phyloP scores from a whole-genome alignment of 2,329 filamentous ascomycete species.

The Gnomoniopsis sp. region DNA sequence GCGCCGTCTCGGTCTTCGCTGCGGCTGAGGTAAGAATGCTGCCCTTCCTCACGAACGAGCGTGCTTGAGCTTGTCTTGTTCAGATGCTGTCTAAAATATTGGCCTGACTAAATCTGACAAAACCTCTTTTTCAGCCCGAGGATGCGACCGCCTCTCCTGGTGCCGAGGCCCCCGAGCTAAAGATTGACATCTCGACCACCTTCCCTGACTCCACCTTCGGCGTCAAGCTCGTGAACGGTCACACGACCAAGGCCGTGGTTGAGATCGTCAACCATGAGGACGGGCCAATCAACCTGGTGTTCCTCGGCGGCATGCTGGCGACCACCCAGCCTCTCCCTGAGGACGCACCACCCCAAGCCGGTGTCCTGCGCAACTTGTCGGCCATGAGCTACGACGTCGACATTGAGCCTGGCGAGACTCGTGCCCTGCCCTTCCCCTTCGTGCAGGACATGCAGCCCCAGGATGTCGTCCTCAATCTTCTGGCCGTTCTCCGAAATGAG shows the following conservation, averaged over 20 bases:
- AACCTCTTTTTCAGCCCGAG: slow-evolving; percentile 18
- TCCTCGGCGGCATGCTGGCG: slow-evolving; percentile 73
- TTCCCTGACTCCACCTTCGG: slow-evolving; percentile 76
- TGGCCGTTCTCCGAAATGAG: slow-evolving; percentile 67
- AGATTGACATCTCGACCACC: slow-evolving; percentile 62
- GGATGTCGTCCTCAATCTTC: slow-evolving; percentile 75
- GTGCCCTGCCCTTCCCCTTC: slow-evolving; percentile 79
- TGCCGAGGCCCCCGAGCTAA: slow-evolving; percentile 42
- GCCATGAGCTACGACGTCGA: slow-evolving; percentile 68
- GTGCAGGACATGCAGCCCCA: slow-evolving; percentile 89
- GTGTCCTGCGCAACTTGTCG: slow-evolving; percentile 81
- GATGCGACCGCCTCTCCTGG: slow-evolving; percentile 22
- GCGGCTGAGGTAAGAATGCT: slow-evolving; percentile 48
- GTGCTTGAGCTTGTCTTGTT: slow-evolving; percentile 3
- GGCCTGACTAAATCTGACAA: too few relatives aligned
- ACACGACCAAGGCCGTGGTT: slow-evolving; percentile 76
- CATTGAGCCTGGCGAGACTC: slow-evolving; percentile 72
- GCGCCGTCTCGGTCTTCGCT: slow-evolving; percentile 62
- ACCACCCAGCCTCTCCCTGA: slow-evolving; percentile 50
- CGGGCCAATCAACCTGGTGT: slow-evolving; percentile 67
- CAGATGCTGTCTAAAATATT: slow-evolving; percentile 13
- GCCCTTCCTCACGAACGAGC: slow-evolving; percentile 14
- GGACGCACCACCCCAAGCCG: slow-evolving; percentile 43
- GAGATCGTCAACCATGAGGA: slow-evolving; percentile 83
- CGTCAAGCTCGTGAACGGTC: slow-evolving; percentile 92